Evolutionary conservation across 306 rosid genomes (phyloP), one percentile per base, ranked within the genome.

Genomic region (Acacia acuminata): DNA sequence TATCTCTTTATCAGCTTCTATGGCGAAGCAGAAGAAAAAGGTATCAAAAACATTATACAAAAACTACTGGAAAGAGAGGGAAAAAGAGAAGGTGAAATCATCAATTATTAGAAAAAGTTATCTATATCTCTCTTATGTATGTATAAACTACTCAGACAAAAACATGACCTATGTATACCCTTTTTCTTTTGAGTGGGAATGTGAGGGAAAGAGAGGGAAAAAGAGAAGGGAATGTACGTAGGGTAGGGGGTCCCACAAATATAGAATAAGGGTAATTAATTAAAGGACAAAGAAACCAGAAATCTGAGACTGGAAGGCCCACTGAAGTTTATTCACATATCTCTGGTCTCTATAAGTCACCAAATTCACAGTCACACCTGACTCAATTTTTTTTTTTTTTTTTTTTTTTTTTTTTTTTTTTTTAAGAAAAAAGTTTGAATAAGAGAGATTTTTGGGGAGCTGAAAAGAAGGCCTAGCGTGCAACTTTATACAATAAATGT

Each of bases 401-500:
- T 36, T 5, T 0, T 4, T n/a, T 7, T 7, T 60, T 6, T 36
- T 4, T 7, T 7, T 60, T 6, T 36, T 4, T 34, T 36, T 36
- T 5, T 0, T 4, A 75, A 27, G 1, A 27, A 80, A 86, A 70
- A 89, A 86, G 85, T 79, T 51, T 30, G 76, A 79, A 79, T 44
- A 68, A 72, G 8, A 71, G 58, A 76, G 71, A 82, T 80, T 82
- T 90, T 87, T 85, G 88, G 91, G 89, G 91, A 79, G 80, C 72
- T 77, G 84, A 88, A 86, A 84, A 84, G 88, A 88, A 91, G 87
- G 85, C 66, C 71, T 82, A 84, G 94, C 97, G 89, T 90, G 96
- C 94, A 74, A 91, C 94, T 93, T 91, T 90, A 90, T 90, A 84
- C 91, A 90, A 84, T 90, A 87, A 87, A 93, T 89, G 94, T 86